Base-by-base conservation (phyloP, 2,329 filamentous ascomycete species). In the Macrophomina phaseolina region DNA sequence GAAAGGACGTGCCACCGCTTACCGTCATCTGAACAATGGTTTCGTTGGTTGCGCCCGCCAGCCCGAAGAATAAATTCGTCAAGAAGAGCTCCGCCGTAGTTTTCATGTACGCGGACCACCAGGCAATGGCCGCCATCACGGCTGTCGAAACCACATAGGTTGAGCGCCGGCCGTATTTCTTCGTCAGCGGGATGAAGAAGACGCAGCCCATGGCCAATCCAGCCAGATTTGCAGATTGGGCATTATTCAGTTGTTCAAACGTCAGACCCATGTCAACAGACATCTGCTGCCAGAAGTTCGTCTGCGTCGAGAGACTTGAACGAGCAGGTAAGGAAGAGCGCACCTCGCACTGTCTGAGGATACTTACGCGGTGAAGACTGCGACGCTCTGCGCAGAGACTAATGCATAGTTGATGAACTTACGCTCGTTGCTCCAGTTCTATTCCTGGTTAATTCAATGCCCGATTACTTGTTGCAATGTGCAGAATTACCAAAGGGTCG, bases 101-200 rank as follows among this genome's bases (percentile, higher is more conserved):
- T 30, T 79, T 69, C 46, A 81, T 79, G 23, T 75, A 76, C 0
- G 84, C 84, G 3, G 75, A 75, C 83, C 83, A 85, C 28, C 80
- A 70, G 18, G 73, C 70, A 0, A 75, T 69, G 0, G 68, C 79
- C 45, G 81, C 74, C 60, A 81, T 78, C 1, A 80, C 69, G 0
- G 74, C 70, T 0, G 76, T 76, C 68, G 80, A 83, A 61, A 83
- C 61, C 18, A 84, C 67, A 66, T 84, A 84, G 1, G 84, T 68
- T 2, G 81, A 79, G n/a, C 83, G 77, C 4, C 82, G 74, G 1
- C 83, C 82, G 64, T 77, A 84, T 56, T 83, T 84, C 61, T 81
- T 72, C 2, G 80, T 79, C 42, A 85, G 80, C 0, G 82, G 82
- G 2, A 83, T 78, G 49, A 84, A 72, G 7, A 84, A 46, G 3